Evolutionary conservation across 495 filamentous ascomycete species (phyloP), one percentile per base, ranked within the genome.

Genomic region (Choiromyces venosus): DNA sequence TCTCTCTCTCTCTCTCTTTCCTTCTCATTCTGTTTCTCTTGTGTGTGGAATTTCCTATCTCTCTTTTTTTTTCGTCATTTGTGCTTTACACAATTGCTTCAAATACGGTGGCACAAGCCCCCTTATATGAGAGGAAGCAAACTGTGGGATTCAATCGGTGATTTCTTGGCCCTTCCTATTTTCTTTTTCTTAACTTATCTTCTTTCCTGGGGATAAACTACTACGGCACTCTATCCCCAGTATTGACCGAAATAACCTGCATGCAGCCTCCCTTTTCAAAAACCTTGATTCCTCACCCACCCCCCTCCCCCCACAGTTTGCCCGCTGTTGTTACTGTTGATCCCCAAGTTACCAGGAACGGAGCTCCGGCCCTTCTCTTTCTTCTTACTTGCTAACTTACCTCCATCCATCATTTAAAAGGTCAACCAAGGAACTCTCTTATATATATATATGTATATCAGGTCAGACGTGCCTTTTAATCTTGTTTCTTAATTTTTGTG

Each of bases 391-490:
- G 40, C 69, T 72, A 77, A 71, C 72, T 64, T 76, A 76, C 66
- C 42, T 68, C 72, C 66, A 42, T 77, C 72, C 69, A 61, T 44
- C 69, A 69, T 77, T 69, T 77, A 70, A 69, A 73, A 71, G 72
- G 75, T 74, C 74, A 70, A 74, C 36, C 38, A 66, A 69, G 69
- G 56, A 29, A 29, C n/a, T 70, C 72, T 77, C 75, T 69, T 35
- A 65, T 77, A 76, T 70, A 76, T 77, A 72, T 77, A 66, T 35
- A 65, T 77, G 72, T 70, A 76, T 77, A 72, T 77, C 75, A 42
- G 12, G 56, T 70, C 66, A 61, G 69, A 68, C 66, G 66, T 73
- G 56, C 68, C 76, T 66, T 16, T 4, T 12, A 56, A 29, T 29
- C n/a, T 14, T 1, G 10, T 72, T 77, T 66, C 71, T 56, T 40